These are phyloP conservation scores for Cymbopogon flexuosus DNA, from an alignment of 202 grass and related monocot species.

Conservation along the genomic window DNA sequence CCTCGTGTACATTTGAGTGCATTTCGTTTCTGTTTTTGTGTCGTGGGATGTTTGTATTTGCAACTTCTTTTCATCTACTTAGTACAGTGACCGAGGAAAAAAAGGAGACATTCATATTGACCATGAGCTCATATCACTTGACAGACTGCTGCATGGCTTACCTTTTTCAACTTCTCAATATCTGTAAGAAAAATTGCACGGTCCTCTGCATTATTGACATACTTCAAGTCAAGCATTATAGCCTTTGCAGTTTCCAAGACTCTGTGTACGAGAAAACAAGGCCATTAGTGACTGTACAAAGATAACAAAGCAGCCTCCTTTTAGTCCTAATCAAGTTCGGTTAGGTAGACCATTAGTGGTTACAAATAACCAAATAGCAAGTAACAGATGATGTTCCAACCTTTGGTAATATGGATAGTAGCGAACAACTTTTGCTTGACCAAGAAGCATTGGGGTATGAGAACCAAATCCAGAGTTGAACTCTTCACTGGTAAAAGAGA, in stretches of 20 bases:
- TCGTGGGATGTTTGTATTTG: neutral
- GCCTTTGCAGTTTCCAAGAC: constrained; percentile 62
- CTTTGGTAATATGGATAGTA: constrained; percentile 93
- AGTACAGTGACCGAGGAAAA: neutral
- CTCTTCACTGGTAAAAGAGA: constrained; percentile 68
- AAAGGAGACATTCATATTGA: neutral
- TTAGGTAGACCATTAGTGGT: constrained; percentile 14
- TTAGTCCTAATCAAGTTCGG: neutral
- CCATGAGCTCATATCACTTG: neutral
- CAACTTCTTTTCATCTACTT: neutral
- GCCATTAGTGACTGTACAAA: constrained; percentile 13
- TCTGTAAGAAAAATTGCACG: constrained; percentile 66
- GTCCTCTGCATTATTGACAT: constrained; percentile 89
- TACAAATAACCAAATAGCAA: constrained; percentile 29
- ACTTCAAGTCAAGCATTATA: constrained; percentile 75
- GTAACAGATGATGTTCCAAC: constrained; percentile 34
- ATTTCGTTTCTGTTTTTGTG: neutral
- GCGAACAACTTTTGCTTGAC: constrained; percentile 91
- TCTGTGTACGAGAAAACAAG: constrained; percentile 59
- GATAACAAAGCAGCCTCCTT: neutral
- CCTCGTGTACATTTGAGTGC: neutral
- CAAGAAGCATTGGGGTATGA: constrained; percentile 94
- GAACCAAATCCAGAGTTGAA: constrained; percentile 99
- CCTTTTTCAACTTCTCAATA: constrained; percentile 73
- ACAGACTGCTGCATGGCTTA: constrained; percentile 31